Conservation (phyloP, 169 alveolate genomes). For the Cryptosporidium felis region DNA sequence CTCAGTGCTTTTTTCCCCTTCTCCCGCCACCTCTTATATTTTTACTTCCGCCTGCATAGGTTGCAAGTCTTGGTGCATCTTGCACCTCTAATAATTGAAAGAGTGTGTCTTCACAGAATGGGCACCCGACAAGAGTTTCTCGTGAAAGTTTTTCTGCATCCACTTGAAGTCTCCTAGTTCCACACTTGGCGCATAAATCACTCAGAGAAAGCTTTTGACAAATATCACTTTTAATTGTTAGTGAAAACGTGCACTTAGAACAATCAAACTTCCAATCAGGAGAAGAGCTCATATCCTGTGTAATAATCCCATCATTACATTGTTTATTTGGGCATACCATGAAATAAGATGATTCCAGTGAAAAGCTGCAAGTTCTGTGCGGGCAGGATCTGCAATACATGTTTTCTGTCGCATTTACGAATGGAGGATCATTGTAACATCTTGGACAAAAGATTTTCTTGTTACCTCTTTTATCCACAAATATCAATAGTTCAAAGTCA, state of each 20-base stretch:
- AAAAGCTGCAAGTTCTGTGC: constrained; percentile 15
- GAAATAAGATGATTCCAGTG: constrained; percentile 14
- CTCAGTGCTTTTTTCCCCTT: not conserved
- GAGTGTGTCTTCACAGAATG: constrained; percentile 24
- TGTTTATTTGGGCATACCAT: constrained; percentile 48
- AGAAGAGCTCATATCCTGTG: constrained; percentile 19
- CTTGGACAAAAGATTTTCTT: constrained; percentile 79
- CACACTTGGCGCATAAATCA: constrained; percentile 14
- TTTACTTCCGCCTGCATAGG: not conserved
- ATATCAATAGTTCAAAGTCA: constrained; percentile 79
- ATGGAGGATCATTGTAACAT: constrained; percentile 83
- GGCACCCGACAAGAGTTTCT: constrained; percentile 21
- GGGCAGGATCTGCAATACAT: constrained; percentile 49
- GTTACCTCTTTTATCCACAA: constrained; percentile 68
- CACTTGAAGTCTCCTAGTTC: constrained; percentile 18
- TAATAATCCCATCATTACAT: constrained; percentile 37
- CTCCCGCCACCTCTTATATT: constrained; percentile 4
- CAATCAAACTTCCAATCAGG: constrained; percentile 63
- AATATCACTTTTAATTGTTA: not conserved
- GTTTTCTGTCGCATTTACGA: constrained; percentile 51
- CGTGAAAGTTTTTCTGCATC: not conserved
- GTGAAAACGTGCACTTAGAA: not conserved
- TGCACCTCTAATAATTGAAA: not conserved
- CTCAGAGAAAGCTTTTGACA: not conserved
- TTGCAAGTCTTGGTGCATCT: not conserved